Percentiles rank a stretch among this genome's conserved stretches.
Evolutionary conservation across 1,284 basidiomycete species (phyloP).

Genomic region (Takashimella koratensis): DNA sequence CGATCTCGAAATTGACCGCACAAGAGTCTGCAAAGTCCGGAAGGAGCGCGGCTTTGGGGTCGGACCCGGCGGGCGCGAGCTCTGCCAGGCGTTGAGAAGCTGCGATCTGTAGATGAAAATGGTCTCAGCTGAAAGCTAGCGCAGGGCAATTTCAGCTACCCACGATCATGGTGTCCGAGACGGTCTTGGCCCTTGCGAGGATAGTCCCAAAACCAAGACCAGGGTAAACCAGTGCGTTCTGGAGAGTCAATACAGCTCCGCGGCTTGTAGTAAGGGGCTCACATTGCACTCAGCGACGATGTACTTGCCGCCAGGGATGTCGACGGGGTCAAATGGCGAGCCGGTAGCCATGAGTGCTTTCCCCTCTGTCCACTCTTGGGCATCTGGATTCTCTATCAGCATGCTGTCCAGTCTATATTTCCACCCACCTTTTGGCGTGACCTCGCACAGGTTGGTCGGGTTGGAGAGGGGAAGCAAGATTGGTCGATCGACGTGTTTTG

Average conservation of each 20-base stretch:
- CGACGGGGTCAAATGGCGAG: constrained; percentile 70
- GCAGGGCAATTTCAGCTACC: constrained; percentile 23
- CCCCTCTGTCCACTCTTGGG: constrained; percentile 62
- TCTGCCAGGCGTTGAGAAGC: constrained; percentile 64
- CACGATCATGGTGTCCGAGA: constrained; percentile 48
- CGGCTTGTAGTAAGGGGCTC: background rate
- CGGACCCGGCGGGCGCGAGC: constrained; percentile 65
- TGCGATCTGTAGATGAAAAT: constrained; percentile 49
- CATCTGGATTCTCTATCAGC: too few relatives aligned
- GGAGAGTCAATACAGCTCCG: background rate
- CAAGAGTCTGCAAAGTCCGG: constrained; percentile 58
- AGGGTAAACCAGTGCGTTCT: constrained; percentile 65
- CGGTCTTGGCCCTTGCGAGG: constrained; percentile 41
- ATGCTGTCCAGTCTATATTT: too few relatives aligned
- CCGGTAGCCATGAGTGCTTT: constrained; percentile 73
- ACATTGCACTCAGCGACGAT: constrained; percentile 11
- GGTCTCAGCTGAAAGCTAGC: background rate
- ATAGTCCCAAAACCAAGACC: constrained; percentile 65
- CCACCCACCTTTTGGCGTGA: constrained; percentile 53
- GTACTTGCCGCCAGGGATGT: constrained; percentile 60
- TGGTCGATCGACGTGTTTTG: constrained; percentile 62
- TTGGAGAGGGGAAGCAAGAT: constrained; percentile 79
- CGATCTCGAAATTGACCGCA: constrained; percentile 68
- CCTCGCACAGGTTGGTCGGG: constrained; percentile 68
- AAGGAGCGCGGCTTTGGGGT: constrained; percentile 56